Base-by-base conservation (phyloP, 345 rosid species). In the Anacardium occidentale region DNA sequence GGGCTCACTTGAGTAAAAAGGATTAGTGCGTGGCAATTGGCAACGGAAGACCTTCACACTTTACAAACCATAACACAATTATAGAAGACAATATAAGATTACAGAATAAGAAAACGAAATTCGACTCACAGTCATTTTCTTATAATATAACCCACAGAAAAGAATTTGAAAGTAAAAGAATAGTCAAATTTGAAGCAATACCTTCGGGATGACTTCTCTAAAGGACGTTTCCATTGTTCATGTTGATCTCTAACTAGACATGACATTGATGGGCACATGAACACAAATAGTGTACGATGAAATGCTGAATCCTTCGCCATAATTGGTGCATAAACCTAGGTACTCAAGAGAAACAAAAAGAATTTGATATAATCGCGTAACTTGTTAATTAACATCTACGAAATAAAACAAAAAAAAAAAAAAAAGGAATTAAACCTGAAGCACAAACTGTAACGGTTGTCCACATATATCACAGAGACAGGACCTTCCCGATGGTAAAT, bases 191-290 rank as follows among this genome's bases (percentile, higher is more conserved):
- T n/a, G 22, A 17, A 66, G 45, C 48, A 32, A 20, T 83, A 91
- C 98, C 98, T 89, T 55, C 97, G 82, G 59, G 77, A 82, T 68
- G 83, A 77, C 54, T 74, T 83, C 69, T 86, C 88, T 0, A 87
- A 90, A 0, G 44, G 66, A 54, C 84, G 88, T 81, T 87, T 92
- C 94, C 97, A 90, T 78, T 94, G 98, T 67, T 87, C 97, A 74
- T 92, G 95, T 77, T 94, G 98, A 83, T 90, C 97, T 71, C 88
- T 92, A 62, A 82, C 86, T 14, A 94, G 93, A 85, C 97, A 94
- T 45, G 88, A 65, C 98, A 94, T 90, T 15, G 91, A 86, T 6
- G 85, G 73, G 78, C 99, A 94, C 86, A 92, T 85, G 83, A 94
- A 92, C 67, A 94, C 84, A 71, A 85, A 92, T 45, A 89, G 56